Percentiles rank a stretch among this genome's conserved stretches.
Conservation (phyloP, 2,329 filamentous ascomycete genomes). For the Exophiala sp. region DNA sequence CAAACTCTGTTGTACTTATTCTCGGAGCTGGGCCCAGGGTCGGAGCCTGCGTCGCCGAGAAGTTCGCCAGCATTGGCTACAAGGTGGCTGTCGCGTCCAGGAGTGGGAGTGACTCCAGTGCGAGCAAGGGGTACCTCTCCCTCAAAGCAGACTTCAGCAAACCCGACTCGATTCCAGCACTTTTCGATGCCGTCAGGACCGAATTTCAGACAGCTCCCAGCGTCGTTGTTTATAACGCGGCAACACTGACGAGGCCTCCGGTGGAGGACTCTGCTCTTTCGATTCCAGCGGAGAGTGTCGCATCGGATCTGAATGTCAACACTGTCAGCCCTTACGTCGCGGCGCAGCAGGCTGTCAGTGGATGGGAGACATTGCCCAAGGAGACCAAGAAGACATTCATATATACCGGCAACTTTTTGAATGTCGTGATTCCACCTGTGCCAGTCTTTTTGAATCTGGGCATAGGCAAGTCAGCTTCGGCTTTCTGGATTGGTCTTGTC, state of each 20-base stretch:
- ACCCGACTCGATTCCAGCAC: constrained; percentile 31
- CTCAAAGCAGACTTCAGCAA: constrained; percentile 36
- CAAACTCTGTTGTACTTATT: constrained; percentile 28
- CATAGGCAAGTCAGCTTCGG: constrained; percentile 42
- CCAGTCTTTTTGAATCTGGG: constrained; percentile 32
- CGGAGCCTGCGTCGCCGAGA: constrained; percentile 10
- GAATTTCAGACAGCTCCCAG: constrained; percentile 32
- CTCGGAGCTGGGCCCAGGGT: constrained; percentile 29
- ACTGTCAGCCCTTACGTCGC: constrained; percentile 39
- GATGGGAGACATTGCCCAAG: constrained; percentile 35
- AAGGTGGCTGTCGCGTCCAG: constrained; percentile 15
- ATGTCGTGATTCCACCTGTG: constrained; percentile 31
- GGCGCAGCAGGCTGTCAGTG: constrained; percentile 36
- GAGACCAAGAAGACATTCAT: constrained; percentile 37
- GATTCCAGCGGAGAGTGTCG: constrained; percentile 27
- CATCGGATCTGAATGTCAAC: constrained; percentile 37
- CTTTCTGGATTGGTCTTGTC: constrained; percentile 33
- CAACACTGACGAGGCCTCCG: not conserved
- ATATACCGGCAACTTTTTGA: constrained; percentile 43
- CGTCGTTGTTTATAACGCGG: constrained; percentile 29
- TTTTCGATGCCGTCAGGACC: constrained; percentile 40
- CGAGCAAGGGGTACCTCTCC: constrained; percentile 23
- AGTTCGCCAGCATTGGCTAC: constrained; percentile 21
- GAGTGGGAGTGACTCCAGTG: not conserved
- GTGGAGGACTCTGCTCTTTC: constrained; percentile 27